Evolutionary conservation across 805 yeast species (phyloP), one percentile per base, ranked within the genome.

Genomic region (Candida stauntonica): DNA sequence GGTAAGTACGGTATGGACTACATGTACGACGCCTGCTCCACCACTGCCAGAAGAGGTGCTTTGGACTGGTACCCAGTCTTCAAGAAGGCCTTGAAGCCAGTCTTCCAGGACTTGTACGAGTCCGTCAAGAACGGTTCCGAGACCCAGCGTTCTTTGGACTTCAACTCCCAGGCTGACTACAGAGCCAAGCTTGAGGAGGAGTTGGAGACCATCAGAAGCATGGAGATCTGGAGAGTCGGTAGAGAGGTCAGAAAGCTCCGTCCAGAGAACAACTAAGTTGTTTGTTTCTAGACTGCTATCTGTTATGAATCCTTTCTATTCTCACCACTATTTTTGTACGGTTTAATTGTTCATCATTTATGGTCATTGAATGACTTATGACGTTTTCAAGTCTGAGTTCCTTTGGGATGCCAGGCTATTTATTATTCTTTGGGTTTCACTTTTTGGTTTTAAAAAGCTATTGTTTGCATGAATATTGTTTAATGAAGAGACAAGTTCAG

Each of bases 1-100:
- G 99, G 99, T 74, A 88, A 87, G 73, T 86, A 93, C 80, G 99
- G 99, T 76, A 93, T 93, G 99, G 99, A 93, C 75, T 93, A 93
- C 91, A 93, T 93, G 99, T 93, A 93, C 81, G 98, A 93, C 67
- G 99, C 99, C 61, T 93, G 99, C 75, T 93, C 99, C 56, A 93
- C 99, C 64, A 93, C 99, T 56, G 99, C 99, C 62, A 88, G 98
- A 81, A 87, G 99, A 77, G 99, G 99, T 80, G 99, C 99, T 66
- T 80, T 93, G 61, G 99, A 93, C 78, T 93, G 99, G 99, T 91
- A 93, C 79, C 98, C 98, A 71, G 75, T 84, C 71, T 93, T 93
- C 88, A 89, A 89, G 81, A 91, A 86, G 58, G 96, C 97, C 64
- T 79, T 93, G 73, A 93, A 93, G 79, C 98, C 99, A 62, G 97